phyloP scores from a whole-genome alignment of 495 filamentous ascomycete species.

The Penicillium cinerascens region DNA sequence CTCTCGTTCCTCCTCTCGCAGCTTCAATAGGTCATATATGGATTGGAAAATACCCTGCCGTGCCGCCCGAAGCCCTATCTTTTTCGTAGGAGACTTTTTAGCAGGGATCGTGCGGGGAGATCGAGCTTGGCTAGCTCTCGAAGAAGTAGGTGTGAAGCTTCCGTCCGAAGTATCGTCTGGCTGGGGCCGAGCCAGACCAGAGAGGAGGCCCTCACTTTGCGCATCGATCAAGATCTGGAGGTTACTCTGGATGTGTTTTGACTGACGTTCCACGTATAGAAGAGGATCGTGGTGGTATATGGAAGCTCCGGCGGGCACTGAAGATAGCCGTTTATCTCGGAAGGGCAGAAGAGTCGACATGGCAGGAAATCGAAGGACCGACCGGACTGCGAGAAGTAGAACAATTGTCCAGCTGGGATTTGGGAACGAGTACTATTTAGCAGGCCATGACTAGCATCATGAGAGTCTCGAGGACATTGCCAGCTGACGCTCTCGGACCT shows the following conservation, averaged over 20 bases:
- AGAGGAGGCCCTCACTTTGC: conserved; percentile 70
- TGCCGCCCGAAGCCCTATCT: conserved; percentile 61
- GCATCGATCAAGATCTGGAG: conserved; percentile 81
- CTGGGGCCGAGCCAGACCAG: conserved; percentile 41
- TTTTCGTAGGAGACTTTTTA: conserved; percentile 56
- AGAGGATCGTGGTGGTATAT: conserved; percentile 38
- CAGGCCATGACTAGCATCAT: neutral
- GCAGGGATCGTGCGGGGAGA: conserved; percentile 50
- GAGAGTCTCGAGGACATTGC: conserved; percentile 23
- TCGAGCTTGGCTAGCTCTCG: conserved; percentile 20
- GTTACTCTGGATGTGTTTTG: conserved; percentile 61
- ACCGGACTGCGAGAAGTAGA: neutral
- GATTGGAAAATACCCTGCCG: conserved; percentile 65
- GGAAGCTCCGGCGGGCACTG: conserved; percentile 29
- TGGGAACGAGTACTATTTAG: conserved; percentile 6
- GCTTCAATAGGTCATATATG: conserved; percentile 66
- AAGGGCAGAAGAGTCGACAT: conserved; percentile 37
- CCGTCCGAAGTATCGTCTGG: conserved; percentile 43
- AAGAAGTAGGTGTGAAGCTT: conserved; percentile 44
- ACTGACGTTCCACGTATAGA: conserved; percentile 42
- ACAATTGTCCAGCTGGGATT: neutral
- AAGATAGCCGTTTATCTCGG: conserved; percentile 21
- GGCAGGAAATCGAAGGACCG: neutral
- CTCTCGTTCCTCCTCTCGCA: conserved; percentile 69
- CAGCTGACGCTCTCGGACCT: conserved; percentile 16